Base-by-base conservation (phyloP, 2,329 filamentous ascomycete genomes). In the Verticillium zaregamsianum region DNA sequence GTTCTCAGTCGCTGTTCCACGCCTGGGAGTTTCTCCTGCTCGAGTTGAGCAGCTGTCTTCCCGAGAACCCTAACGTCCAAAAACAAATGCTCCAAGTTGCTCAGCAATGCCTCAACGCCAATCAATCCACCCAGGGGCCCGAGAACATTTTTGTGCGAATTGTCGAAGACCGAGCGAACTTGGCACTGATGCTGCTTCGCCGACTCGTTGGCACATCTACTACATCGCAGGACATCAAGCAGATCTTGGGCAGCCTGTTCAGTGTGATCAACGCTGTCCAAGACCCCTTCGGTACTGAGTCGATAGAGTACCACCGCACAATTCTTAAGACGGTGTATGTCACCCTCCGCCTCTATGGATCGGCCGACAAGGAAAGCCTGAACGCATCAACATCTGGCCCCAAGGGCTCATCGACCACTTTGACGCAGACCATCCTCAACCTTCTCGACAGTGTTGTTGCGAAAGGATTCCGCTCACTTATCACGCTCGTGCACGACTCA, bases 1-100 rank as follows among this genome's bases (percentile, higher is more conserved):
- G 14, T 62, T 62, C 62, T 39, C 69, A 92, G 89, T 85, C 87
- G 54, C 85, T 99, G 20, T 90, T 97, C 66, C 88, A 92, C 68
- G 90, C 92, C 61, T 98, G 94, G 92, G 93, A 96, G 73, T 88
- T 92, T 63, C 82, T 99, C 9, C 86, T 94, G 15, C 82, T 95
- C 58, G 94, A 97, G 70, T 83, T 99, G 57, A 92, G 90, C 72
- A 86, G 86, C 40, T 85, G 81, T 63, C 74, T 86, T n/a, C 81
- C 82, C 1, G 74, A 77, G 39, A 79, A 81, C 65, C 76, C 79
- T 15, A 77, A 77, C 28, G 79, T 94, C 4, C 85, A 88, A 61
- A 87, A 85, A 68, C 84, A 90, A 61, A 88, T 96, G 78, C 80
- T 91, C 35, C 83, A 89, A 62, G 89, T 96, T 56, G 87, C 91